A percentile compares a stretch with the other conserved stretches of the same genome.
Conservation (phyloP, 768 basidiomycete genomes). For the Russula sp. region DNA sequence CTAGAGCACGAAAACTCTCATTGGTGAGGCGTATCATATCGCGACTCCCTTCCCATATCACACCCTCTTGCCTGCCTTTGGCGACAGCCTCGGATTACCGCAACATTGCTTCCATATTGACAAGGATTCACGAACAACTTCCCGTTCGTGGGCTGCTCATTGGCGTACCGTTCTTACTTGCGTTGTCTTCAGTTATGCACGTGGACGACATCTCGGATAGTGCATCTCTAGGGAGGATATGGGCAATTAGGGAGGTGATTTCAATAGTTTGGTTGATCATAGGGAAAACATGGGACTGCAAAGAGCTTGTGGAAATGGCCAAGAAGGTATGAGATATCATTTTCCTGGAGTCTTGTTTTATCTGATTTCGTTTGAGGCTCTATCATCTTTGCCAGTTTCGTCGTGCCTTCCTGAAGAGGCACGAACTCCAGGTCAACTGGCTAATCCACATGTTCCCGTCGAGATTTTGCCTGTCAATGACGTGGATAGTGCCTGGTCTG, state of each 20-base stretch:
- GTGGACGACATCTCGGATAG: slow-evolving; percentile 35
- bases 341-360: not conserved
- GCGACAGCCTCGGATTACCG: slow-evolving; percentile 72
- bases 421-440: slow-evolving; percentile 3
- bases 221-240: slow-evolving; percentile 37
- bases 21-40: slow-evolving; percentile 47
- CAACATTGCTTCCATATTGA: slow-evolving; percentile 60
- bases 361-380: slow-evolving; percentile 4
- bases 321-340: slow-evolving; percentile 41
- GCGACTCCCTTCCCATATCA: slow-evolving; percentile 36
- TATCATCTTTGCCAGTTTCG: slow-evolving; percentile 8
- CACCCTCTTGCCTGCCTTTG: slow-evolving; percentile 34
- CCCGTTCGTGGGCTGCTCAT: slow-evolving; percentile 69
- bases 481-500: slow-evolving; percentile 7
- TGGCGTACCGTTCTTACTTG: slow-evolving; percentile 82
- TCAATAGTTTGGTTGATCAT: slow-evolving; percentile 59
- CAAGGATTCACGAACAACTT: slow-evolving; percentile 58
- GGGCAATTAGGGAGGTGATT: slow-evolving; percentile 55
- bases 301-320: slow-evolving; percentile 44
- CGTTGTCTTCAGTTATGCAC: slow-evolving; percentile 50
- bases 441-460: slow-evolving; percentile 9
- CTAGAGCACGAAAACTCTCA: slow-evolving; percentile 52
- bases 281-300: slow-evolving; percentile 62
- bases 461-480: slow-evolving; percentile 1
- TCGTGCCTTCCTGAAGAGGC: slow-evolving; percentile 15